phyloP scores from a whole-genome alignment of 306 rosid species.

The Astragalus glycyphyllos region DNA sequence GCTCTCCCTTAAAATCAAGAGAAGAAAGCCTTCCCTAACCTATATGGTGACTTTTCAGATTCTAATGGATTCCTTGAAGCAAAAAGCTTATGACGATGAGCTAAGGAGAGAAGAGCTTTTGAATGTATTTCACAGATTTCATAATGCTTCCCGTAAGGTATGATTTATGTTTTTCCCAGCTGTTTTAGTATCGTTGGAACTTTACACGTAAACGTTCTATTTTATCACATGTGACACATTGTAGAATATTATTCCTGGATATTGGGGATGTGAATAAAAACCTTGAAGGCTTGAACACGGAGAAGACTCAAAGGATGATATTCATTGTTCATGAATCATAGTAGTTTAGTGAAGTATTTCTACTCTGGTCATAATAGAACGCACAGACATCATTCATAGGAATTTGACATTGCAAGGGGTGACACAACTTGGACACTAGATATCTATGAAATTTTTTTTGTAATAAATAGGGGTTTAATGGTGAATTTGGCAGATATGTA shows the following conservation, averaged over 20 bases:
- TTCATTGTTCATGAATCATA: constrained; percentile 33
- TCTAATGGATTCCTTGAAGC: constrained; percentile 86
- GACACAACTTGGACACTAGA: constrained; percentile 14
- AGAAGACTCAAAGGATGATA: constrained; percentile 10
- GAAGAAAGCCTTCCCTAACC: constrained; percentile 38
- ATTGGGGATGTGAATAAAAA: constrained; percentile 23
- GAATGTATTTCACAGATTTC: constrained; percentile 74
- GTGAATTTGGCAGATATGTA: constrained; percentile 22
- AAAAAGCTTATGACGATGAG: constrained; percentile 90
- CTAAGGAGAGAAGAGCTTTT: constrained; percentile 92
- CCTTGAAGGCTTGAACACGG: not conserved
- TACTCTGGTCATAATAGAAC: constrained; percentile 20
- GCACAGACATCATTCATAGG: not conserved
- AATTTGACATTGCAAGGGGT: constrained; percentile 1
- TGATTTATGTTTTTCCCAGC: constrained; percentile 20
- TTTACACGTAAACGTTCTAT: not conserved
- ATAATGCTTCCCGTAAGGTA: constrained; percentile 72
- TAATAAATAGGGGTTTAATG: not conserved
- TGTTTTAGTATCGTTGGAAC: constrained; percentile 30
- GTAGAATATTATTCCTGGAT: constrained; percentile 4
- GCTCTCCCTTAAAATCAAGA: constrained; percentile 18
- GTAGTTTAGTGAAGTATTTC: constrained; percentile 32
- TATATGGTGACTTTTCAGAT: constrained; percentile 58
- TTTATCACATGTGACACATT: not conserved
- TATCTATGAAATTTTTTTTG: constrained; percentile 9